Percentiles rank a stretch among this genome's conserved stretches.
phyloP scores from a whole-genome alignment of 2,329 filamentous ascomycete genomes.

The Fusarium sp. region DNA sequence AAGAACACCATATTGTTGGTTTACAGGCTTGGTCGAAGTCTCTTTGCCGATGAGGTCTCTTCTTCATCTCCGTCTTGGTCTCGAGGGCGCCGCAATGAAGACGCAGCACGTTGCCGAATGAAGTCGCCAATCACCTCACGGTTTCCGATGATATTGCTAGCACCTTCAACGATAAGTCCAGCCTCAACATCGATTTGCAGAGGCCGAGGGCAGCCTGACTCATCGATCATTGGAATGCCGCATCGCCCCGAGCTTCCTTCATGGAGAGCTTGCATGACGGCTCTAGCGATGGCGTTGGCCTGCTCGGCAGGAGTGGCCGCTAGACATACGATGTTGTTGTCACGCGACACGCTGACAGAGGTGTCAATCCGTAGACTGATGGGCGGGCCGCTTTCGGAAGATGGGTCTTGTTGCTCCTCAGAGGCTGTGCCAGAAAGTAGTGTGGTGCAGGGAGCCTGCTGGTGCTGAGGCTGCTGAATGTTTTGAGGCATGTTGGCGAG shows the following conservation, averaged over 20 bases:
- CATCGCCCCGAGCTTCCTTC: conserved; percentile 54
- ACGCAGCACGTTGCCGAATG: conserved; percentile 37
- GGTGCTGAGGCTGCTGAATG: conserved; percentile 15
- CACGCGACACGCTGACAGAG: conserved; percentile 58
- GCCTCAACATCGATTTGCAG: conserved; percentile 58
- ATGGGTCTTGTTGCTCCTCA: conserved; percentile 37
- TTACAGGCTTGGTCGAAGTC: conserved; percentile 38
- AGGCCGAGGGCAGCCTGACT: conserved; percentile 56
- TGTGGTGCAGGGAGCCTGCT: conserved; percentile 12
- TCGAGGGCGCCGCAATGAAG: conserved; percentile 32
- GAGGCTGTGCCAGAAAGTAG: conserved; percentile 10
- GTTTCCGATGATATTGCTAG: conserved; percentile 57
- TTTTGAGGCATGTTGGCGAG: conserved; percentile 15
- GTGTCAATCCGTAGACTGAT: conserved; percentile 62
- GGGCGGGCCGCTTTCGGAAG: conserved; percentile 48
- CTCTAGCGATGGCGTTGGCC: conserved; percentile 56
- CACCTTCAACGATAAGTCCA: conserved; percentile 57
- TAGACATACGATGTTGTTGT: conserved; percentile 62
- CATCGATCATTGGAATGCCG: conserved; percentile 60
- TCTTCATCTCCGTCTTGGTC: conserved; percentile 35
- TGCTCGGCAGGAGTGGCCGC: conserved; percentile 52
- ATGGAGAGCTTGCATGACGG: conserved; percentile 58
- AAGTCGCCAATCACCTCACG: conserved; percentile 46
- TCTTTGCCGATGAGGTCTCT: conserved; percentile 35
- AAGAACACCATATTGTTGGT: not conserved